Evolutionary conservation across 495 filamentous ascomycete genomes (phyloP), one percentile per base, ranked within the genome.

Genomic region (Aspergillus hancockii): DNA sequence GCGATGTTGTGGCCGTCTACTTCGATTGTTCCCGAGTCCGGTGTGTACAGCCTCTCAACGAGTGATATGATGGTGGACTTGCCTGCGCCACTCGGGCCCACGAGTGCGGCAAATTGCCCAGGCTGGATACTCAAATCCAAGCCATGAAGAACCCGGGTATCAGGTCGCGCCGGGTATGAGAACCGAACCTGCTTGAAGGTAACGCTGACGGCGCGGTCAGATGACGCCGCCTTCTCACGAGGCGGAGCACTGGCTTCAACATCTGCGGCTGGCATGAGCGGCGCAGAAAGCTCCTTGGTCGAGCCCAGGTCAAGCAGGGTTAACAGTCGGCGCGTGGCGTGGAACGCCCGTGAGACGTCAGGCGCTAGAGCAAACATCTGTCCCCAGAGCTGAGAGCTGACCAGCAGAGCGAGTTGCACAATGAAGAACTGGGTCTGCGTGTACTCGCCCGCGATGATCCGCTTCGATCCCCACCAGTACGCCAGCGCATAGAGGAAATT

Each of bases 281-380:
- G 34, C 13, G 34, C 34, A 36, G 34, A 36, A 10, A 36, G 62
- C 73, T 72, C 73, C 36, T 68, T 68, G 31, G 69, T 67, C 1
- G 69, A 71, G 14, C 73, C 73, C 16, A 72, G 60, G 23, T 83
- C 80, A 50, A 85, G 80, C 31, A 82, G 67, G 18, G 67, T 70
- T 40, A 81, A 68, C 28, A 83, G 74, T 49, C 75, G 66, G 13
- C 73, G 73, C 43, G 77, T 79, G 9, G 83, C 77, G 10, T 63
- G 62, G 13, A 62, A 58, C 1, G 85, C 83, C 30, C 74, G 79
- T 1, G 84, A 82, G 18, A 89, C 67, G 49, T 88, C 85, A 0
- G 86, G 84, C 0, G 85, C 85, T 1, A 88, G 75, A 7, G 80
- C 80, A 66, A 89, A 89, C 75, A 90, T 84, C 61, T 89, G 85